Percentiles rank a stretch among this genome's conserved stretches.
Conservation (phyloP, 2,329 filamentous ascomycete genomes). For the Aspergillus pseudotamarii region DNA sequence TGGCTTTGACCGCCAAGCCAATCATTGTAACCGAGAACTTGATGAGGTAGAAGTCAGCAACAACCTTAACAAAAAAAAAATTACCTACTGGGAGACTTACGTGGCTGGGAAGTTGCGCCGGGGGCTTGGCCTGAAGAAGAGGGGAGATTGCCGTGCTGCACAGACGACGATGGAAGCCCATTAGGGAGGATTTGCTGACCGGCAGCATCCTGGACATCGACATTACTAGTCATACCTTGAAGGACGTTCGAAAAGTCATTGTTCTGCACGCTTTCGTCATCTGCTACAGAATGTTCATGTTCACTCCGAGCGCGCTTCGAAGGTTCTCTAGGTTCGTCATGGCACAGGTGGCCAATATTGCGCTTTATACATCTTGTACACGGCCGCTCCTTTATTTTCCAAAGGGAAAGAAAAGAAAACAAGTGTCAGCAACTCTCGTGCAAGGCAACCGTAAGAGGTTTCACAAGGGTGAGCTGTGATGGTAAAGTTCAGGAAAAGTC, state of each 20-base stretch:
- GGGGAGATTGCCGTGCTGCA: conserved; percentile 65
- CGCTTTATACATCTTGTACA: conserved; percentile 98
- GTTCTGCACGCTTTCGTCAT: conserved; percentile 58
- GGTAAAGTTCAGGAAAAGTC: conserved; percentile 37
- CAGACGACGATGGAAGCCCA: conserved; percentile 52
- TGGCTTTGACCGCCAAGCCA: conserved; percentile 78
- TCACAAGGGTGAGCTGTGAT: conserved; percentile 24
- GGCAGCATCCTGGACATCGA: conserved; percentile 61
- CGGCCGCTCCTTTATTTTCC: conserved; percentile 72
- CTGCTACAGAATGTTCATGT: conserved; percentile 58
- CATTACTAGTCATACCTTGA: conserved; percentile 53
- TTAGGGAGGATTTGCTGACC: conserved; percentile 47
- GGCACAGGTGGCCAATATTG: conserved; percentile 97
- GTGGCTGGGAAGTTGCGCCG: conserved; percentile 69
- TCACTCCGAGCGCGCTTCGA: conserved; percentile 78
- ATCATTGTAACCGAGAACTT: conserved; percentile 82
- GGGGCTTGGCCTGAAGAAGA: conserved; percentile 68
- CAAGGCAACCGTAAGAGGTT: conserved; percentile 24
- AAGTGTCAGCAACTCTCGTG: conserved; percentile 32
- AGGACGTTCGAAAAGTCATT: conserved; percentile 49
- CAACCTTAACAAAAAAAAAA: conserved; percentile 11
- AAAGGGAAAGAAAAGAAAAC: conserved; percentile 19
- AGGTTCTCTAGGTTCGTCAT: conserved; percentile 91
- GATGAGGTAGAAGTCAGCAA: conserved; percentile 28
- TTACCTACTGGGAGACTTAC: conserved; percentile 57